Evolutionary conservation across 2,329 filamentous ascomycete genomes (phyloP), one percentile per base, ranked within the genome.

Genomic region (Bipolaris oryzae): DNA sequence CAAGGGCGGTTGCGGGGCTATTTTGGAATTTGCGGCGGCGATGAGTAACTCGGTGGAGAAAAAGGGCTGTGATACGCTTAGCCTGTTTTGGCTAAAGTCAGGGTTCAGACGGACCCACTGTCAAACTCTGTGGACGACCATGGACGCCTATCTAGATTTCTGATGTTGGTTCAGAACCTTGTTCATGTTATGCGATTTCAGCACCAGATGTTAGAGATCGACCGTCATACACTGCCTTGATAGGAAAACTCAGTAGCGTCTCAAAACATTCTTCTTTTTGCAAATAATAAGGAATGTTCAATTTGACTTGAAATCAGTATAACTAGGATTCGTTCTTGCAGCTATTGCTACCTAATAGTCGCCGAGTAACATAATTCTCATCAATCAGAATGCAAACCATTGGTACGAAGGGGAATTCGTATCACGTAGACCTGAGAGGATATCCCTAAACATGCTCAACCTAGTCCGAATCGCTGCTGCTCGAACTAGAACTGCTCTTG

Each of bases 381-480:
- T 23, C n/a, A 13, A 28, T 31, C 21, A 28, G 2, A 44, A 31
- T 9, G 7, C 15, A 31, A 11, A 15, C 3, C 23, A 7, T 10
- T 47, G 15, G 7, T 37, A 10, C 15, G 11, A 23, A 18, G 21
- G n/a, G 9, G 2, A 37, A 10, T 16, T 11, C 15, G 9, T 11
- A 7, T 23, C 13, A 7, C 3, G 10, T 23, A 20, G 9, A n/a
- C 16, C 16, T 16, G 11, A 16, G 25, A 18, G 35, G 28, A 47
- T 10, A 13, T 5, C 34, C 3, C n/a, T 4, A 15, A 2, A 39
- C 25, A 18, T 34, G n/a, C 13, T 21, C 9, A 10, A 16, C 55
- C 62, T 68, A 77, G 55, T 77, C 74, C 7, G 74, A 76, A 53
- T 75, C 72, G 52, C 73, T 76, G 58, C 67, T 69, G 16, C 33